Conservation (phyloP, 2,329 filamentous ascomycete genomes). For the Metarhizium humberi region DNA sequence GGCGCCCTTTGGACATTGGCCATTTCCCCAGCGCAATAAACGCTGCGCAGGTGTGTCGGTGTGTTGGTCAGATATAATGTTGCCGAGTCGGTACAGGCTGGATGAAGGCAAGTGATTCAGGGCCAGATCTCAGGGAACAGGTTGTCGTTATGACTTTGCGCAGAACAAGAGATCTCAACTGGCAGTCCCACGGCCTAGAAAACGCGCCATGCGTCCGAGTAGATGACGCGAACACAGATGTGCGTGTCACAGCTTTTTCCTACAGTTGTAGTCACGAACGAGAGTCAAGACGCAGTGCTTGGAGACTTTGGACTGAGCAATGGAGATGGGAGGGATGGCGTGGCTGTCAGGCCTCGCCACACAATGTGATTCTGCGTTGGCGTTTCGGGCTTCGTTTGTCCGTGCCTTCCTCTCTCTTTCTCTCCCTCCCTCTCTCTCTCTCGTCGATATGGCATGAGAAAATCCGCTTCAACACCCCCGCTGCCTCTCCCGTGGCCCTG, state of each 20-base stretch:
- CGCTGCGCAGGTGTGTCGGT: not conserved
- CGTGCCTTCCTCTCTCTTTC: not conserved
- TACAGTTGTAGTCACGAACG: too few relatives aligned
- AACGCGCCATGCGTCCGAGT: too few relatives aligned
- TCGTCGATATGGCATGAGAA: not conserved
- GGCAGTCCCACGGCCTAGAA: too few relatives aligned
- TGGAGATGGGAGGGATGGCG: not conserved
- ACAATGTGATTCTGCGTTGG: slow-evolving; percentile 3
- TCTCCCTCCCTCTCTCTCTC: not conserved
- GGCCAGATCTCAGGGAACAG: too few relatives aligned
- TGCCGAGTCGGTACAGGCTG: not conserved
- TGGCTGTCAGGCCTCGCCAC: slow-evolving; percentile 4
- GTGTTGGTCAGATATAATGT: not conserved
- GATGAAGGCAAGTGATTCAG: too few relatives aligned
- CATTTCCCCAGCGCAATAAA: not conserved
- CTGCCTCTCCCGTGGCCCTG: not conserved
- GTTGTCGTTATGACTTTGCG: too few relatives aligned
- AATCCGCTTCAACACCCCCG: not conserved
- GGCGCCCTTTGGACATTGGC: not conserved
- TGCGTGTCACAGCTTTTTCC: not conserved
- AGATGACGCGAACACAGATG: not conserved
- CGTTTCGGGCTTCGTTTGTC: slow-evolving; percentile 5
- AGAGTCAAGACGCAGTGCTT: not conserved
- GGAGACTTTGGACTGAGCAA: not conserved
- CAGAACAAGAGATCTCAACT: too few relatives aligned